Conservation (phyloP, 345 rosid species). For the Syzygium jambos region DNA sequence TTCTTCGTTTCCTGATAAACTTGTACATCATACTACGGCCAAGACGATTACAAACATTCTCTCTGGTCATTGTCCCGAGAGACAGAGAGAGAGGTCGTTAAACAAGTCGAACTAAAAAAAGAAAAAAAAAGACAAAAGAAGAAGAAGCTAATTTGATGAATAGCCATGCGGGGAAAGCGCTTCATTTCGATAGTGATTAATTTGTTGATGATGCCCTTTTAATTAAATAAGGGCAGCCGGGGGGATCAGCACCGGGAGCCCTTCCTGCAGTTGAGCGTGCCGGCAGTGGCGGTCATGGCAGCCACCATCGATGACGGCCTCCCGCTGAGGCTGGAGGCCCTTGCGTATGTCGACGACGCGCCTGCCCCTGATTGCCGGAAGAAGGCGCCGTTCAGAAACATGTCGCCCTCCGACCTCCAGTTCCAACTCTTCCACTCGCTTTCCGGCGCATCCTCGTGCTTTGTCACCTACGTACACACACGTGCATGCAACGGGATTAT, state of each 20-base stretch:
- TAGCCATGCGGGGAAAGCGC: background rate
- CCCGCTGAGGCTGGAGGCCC: conserved; percentile 69
- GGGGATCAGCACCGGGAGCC: conserved; percentile 43
- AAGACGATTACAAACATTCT: background rate
- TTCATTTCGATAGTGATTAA: background rate
- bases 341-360: conserved; percentile 44
- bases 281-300: conserved; percentile 48
- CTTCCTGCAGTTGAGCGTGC: conserved; percentile 43
- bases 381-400: conserved; percentile 63
- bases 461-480: conserved; percentile 40
- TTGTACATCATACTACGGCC: background rate
- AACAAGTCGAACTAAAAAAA: background rate
- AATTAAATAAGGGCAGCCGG: background rate
- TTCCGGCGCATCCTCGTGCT: conserved; percentile 62
- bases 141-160: background rate
- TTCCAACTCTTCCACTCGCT: conserved; percentile 62
- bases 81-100: background rate
- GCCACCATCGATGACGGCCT: conserved; percentile 63
- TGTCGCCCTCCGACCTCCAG: conserved; percentile 75
- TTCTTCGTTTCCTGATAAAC: background rate
- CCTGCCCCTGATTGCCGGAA: conserved; percentile 48
- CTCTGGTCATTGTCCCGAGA: background rate
- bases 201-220: background rate
- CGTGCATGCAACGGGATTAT: background rate
- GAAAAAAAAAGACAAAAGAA: too few species aligned